A percentile compares a stretch with the other conserved stretches of the same genome.
phyloP scores from a whole-genome alignment of 345 rosid genomes.

The Melastoma malabathricum region DNA sequence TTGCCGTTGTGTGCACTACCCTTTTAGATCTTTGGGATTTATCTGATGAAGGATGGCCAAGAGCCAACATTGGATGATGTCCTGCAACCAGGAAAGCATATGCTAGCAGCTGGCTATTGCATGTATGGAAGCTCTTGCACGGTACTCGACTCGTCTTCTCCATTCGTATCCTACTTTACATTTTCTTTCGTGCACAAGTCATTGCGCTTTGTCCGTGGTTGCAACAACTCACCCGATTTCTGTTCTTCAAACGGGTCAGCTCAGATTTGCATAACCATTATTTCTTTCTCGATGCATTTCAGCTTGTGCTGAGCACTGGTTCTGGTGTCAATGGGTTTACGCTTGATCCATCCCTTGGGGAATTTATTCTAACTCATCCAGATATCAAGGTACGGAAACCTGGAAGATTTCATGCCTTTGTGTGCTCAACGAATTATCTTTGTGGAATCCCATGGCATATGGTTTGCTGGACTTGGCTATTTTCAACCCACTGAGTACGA shows the following conservation, averaged over 20 bases:
- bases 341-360: slow-evolving; percentile 94
- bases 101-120: slow-evolving; percentile 97
- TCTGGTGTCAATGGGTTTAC: slow-evolving; percentile 90
- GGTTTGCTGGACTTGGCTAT: too few species aligned
- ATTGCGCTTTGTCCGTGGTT: too few species aligned
- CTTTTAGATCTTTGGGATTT: slow-evolving; percentile 87
- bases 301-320: slow-evolving; percentile 93
- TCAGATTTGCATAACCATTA: too few species aligned
- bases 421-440: too few species aligned
- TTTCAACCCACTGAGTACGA: too few species aligned
- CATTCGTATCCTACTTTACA: not conserved
- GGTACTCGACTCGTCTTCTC: slow-evolving; percentile 23
- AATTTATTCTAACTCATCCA: slow-evolving; percentile 95
- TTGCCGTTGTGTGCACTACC: too few species aligned
- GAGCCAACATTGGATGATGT: slow-evolving; percentile 75
- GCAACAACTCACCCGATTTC: too few species aligned
- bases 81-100: slow-evolving; percentile 79
- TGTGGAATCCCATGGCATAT: too few species aligned
- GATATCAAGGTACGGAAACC: slow-evolving; percentile 50
- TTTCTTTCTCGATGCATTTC: slow-evolving; percentile 7
- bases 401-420: too few species aligned
- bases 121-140: slow-evolving; percentile 99
- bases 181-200: too few species aligned
- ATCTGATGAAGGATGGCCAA: slow-evolving; percentile 46
- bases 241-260: too few species aligned